Evolutionary conservation across 2,329 filamentous ascomycete species (phyloP).

Genomic region (Alternaria gansuensis): DNA sequence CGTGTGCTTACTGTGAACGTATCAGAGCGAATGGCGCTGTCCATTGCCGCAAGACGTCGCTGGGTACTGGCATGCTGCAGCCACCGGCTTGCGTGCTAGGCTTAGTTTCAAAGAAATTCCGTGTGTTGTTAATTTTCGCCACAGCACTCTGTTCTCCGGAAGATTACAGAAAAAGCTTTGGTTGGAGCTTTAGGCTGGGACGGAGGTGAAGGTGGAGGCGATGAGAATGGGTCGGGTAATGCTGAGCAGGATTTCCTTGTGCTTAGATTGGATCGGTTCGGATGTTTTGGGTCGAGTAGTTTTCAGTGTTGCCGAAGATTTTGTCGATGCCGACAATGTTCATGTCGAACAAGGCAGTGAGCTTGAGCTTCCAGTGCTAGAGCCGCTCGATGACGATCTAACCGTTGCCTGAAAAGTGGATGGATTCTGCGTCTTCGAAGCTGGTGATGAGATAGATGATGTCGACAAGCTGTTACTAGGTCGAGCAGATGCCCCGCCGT

Average conservation of each 20-base stretch:
- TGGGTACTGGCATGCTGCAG: background rate
- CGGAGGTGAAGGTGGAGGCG: background rate
- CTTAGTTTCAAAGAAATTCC: background rate
- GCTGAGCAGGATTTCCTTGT: background rate
- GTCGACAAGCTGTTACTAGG: too few species aligned
- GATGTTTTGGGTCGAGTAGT: background rate
- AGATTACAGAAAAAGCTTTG: background rate
- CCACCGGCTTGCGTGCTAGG: background rate
- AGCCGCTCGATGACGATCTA: too few species aligned
- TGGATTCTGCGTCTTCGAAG: too few species aligned
- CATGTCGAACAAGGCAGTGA: background rate
- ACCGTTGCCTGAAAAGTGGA: too few species aligned
- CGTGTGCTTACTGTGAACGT: background rate
- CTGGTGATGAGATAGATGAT: too few species aligned
- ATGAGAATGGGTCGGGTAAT: background rate
- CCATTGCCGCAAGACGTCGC: background rate
- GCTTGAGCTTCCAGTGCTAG: slow-evolving; percentile 7
- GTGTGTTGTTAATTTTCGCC: background rate
- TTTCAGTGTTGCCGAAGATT: background rate
- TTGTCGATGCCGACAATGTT: background rate
- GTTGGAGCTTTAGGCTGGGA: background rate
- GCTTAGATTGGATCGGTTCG: background rate
- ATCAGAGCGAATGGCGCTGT: background rate
- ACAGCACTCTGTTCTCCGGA: background rate
- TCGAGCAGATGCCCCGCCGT: too few species aligned